Evolutionary conservation across 768 basidiomycete species (phyloP).

Genomic region (Pleurotus salmoneostramineus): DNA sequence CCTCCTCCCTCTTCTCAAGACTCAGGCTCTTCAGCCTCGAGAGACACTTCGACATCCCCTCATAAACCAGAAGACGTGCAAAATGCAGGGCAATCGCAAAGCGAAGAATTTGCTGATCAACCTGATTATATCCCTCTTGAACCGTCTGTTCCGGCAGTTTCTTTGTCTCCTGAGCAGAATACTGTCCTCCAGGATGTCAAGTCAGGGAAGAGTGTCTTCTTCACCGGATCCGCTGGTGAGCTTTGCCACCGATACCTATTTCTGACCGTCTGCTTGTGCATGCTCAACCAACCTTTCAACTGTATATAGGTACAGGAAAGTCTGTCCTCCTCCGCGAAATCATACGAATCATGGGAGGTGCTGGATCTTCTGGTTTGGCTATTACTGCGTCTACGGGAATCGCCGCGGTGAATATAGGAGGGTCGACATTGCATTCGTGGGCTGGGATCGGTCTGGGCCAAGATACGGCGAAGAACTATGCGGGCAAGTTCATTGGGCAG

Average conservation of each 20-base stretch:
- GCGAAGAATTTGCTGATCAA: background rate
- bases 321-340: conserved; percentile 78
- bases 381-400: conserved; percentile 82
- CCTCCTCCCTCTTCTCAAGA: too few relatives aligned
- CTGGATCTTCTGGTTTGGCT: conserved; percentile 37
- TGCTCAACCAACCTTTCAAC: background rate
- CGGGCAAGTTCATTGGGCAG: conserved; percentile 48
- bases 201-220: conserved; percentile 67
- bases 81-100: background rate
- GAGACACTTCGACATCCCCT: background rate
- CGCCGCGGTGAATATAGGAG: conserved; percentile 81
- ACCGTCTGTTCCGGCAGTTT: conserved; percentile 16
- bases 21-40: too few relatives aligned
- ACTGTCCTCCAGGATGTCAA: conserved; percentile 49
- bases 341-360: conserved; percentile 41
- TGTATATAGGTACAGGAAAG: conserved; percentile 66
- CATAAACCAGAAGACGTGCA: background rate
- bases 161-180: conserved; percentile 51
- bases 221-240: conserved; percentile 81
- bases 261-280: background rate
- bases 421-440: conserved; percentile 78
- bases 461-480: conserved; percentile 46
- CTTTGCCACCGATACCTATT: background rate
- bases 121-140: background rate
- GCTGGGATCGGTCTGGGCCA: conserved; percentile 77